These are phyloP conservation scores for Silene coronaria DNA, from an alignment of 179 eudicot species.

Conservation along the genomic window DNA sequence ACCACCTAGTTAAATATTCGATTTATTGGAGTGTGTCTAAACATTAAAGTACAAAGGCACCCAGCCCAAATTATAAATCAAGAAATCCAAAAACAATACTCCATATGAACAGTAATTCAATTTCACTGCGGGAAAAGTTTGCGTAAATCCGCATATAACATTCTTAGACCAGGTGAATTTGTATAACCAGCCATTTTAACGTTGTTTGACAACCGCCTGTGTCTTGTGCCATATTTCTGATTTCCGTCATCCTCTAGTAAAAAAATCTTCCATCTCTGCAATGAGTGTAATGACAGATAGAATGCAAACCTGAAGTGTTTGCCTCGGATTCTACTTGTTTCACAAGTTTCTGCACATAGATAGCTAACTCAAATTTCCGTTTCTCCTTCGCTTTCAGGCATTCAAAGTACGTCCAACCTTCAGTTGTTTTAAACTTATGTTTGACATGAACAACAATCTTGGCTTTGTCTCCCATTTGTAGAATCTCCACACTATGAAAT, in stretches of 20 bases:
- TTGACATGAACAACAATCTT: constrained; percentile 10
- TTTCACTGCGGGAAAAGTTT: too few relatives aligned
- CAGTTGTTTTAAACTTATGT: neutral
- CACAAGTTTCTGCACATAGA: neutral
- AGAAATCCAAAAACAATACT: too few relatives aligned
- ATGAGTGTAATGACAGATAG: too few relatives aligned
- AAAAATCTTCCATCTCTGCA: neutral
- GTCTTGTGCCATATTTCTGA: neutral
- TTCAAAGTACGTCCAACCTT: constrained; percentile 7
- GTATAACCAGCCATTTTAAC: too few relatives aligned
- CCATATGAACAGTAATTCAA: too few relatives aligned
- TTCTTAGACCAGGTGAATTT: too few relatives aligned
- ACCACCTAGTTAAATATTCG: too few relatives aligned
- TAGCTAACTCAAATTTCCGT: constrained; percentile 6
- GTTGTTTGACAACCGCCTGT: too few relatives aligned
- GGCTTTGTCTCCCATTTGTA: neutral
- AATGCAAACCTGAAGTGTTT: neutral
- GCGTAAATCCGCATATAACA: too few relatives aligned
- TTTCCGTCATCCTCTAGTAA: neutral
- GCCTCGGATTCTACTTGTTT: neutral
- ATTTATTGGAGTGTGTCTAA: too few relatives aligned
- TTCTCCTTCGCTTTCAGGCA: constrained; percentile 12
- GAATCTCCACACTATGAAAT: neutral
- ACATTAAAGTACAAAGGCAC: too few relatives aligned
- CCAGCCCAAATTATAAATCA: too few relatives aligned